Percentiles rank a stretch among this genome's conserved stretches.
phyloP scores from a whole-genome alignment of 495 filamentous ascomycete species.

The Hypoxylon fragiforme region DNA sequence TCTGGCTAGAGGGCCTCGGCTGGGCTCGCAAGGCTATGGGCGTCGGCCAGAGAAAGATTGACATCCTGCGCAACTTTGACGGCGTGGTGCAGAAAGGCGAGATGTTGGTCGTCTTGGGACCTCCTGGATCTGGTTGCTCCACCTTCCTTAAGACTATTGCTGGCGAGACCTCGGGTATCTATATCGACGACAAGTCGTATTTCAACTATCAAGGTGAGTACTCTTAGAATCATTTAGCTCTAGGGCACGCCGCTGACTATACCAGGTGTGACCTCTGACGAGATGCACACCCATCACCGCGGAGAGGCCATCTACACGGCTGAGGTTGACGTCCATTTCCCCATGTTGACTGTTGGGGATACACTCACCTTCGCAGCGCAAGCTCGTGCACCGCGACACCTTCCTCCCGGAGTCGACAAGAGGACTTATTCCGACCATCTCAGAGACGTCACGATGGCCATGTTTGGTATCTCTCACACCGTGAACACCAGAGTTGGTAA shows the following conservation, averaged over 20 bases:
- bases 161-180: conserved; percentile 75
- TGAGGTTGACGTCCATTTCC: conserved; percentile 81
- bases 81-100: conserved; percentile 76
- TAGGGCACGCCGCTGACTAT: neutral
- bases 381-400: conserved; percentile 64
- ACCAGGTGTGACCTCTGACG: conserved; percentile 56
- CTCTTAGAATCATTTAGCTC: no score
- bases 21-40: conserved; percentile 54
- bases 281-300: conserved; percentile 69
- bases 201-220: conserved; percentile 74
- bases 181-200: conserved; percentile 62
- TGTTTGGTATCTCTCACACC: conserved; percentile 76
- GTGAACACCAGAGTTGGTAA: conserved; percentile 78
- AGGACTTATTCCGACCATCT: conserved; percentile 65
- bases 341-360: conserved; percentile 77
- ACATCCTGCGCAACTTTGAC: conserved; percentile 78
- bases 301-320: conserved; percentile 83
- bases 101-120: conserved; percentile 79
- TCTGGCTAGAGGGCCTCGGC: conserved; percentile 59
- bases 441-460: conserved; percentile 77
- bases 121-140: conserved; percentile 76
- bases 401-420: conserved; percentile 61
- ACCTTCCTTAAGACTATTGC: conserved; percentile 81
- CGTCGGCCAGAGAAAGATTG: conserved; percentile 59
- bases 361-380: conserved; percentile 78